Evolutionary conservation across 129 eudicot genomes (phyloP), one percentile per base, ranked within the genome.

Genomic region (Arctium lappa): DNA sequence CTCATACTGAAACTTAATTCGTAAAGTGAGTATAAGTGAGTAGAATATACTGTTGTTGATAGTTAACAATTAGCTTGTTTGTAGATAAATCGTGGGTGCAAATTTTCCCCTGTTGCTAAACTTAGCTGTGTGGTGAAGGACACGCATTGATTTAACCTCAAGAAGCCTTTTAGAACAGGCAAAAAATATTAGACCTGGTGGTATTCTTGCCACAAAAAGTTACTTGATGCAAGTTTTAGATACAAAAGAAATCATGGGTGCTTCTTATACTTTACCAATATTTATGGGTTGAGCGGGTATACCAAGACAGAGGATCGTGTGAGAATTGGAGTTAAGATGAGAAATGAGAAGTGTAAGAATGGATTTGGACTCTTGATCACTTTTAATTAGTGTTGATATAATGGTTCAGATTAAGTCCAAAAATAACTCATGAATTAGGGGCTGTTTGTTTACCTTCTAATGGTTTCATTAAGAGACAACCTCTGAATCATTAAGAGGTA

Each of bases 21-120:
- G 8, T 50, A 50, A 77, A 75, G 50, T 2, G 48, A 77, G 82
- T 77, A 38, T 37, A 50, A 80, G 34, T 80, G 78, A 48, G 33
- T 80, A 33, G 56, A 2, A 15, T 7, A 80, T 32, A 15, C 70
- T 34, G 69, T 80, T 72, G 63, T 40, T 68, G 39, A 16, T 60
- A 60, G 68, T 16, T 60, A 60, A 56, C 27, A 56, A n/a, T 56
- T 60, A 60, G 68, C 68, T 60, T n/a, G 68, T 60, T 60, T 60
- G 29, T 16, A 16, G 65, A 15, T 53, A 16, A 15, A 50, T 13
- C 5, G 1, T 50, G 18, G 16, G 63, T 50, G 63, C 63, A 50
- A 1, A 0, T 13, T 50, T 50, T 50, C 18, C 16, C 2, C 63
- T 50, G 63, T 8, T 22, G 27, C 27, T 22, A 22, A 22, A 22